Base-by-base conservation (phyloP, 1,284 basidiomycete genomes). In the Phellopilus nigrolimitatus region DNA sequence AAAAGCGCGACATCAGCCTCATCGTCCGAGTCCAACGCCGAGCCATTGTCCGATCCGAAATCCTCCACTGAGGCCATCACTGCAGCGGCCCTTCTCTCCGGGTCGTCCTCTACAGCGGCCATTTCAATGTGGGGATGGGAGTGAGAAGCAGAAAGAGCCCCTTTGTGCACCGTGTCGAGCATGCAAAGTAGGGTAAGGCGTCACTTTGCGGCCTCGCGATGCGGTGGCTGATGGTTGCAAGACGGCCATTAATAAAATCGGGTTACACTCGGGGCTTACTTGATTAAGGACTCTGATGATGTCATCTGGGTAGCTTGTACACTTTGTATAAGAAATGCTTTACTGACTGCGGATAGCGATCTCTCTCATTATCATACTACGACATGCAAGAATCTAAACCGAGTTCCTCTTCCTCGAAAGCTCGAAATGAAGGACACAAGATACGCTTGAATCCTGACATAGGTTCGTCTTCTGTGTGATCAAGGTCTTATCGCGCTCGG, bases 1-100 rank as follows among this genome's bases (percentile, higher is more conserved):
- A 56, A 33, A 3, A 56, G 47, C 7, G 54, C 54, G n/a, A 49
- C 46, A 12, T 52, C 34, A 31, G 40, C 47, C 47, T 54, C 49
- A 15, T 47, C 54, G 22, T 52, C 54, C 41, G 34, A 30, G n/a
- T n/a, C n/a, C n/a, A n/a, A n/a, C 17, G 19, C 30, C 15, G 49
- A 47, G 19, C 49, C 49, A 27, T 47, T 44, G n/a, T 55, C 53
- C 13, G 49, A 50, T 13, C 43, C 53, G 24, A 49, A 53, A n/a
- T 38, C 37, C 13, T 53, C 51, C 38, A 33, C 40, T 28, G 40
- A 40, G 36, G 47, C 19, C 47, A 49, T 49, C 19, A 30, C 47
- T 22, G 30, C 17, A 7, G 36, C 47, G 25, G 47, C 24, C 47
- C 17, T 36, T 25, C 39, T 13, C 6, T 46, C 49, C 33, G 31